Percentiles rank a stretch among this genome's conserved stretches.
Evolutionary conservation across 2,329 filamentous ascomycete species (phyloP).

Genomic region (Fusarium albosuccineum): DNA sequence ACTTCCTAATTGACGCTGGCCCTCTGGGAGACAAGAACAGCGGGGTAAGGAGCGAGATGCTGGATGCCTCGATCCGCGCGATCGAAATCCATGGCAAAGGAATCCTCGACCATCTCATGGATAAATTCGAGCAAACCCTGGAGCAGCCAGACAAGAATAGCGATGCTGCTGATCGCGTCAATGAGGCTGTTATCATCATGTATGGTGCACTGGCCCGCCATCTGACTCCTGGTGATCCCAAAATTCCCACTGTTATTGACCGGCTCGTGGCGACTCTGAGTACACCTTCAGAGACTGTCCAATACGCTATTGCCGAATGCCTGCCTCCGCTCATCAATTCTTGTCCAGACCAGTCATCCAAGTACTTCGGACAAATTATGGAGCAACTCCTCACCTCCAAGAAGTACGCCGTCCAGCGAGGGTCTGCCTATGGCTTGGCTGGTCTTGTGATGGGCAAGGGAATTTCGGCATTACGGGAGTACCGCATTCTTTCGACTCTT

Average conservation of each 20-base stretch:
- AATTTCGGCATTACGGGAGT: conserved; percentile 83
- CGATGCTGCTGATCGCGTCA: conserved; percentile 87
- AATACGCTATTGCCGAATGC: conserved; percentile 95
- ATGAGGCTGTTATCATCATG: conserved; percentile 97
- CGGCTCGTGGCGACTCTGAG: conserved; percentile 87
- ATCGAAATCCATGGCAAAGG: conserved; percentile 85
- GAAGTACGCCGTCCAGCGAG: conserved; percentile 91
- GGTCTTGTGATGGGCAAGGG: conserved; percentile 92
- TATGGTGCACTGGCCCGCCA: conserved; percentile 95
- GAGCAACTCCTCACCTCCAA: conserved; percentile 88
- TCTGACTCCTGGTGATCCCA: conserved; percentile 84
- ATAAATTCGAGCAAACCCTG: conserved; percentile 89
- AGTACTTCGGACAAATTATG: conserved; percentile 84
- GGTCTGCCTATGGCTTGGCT: conserved; percentile 93
- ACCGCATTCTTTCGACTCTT: conserved; percentile 85
- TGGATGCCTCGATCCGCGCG: conserved; percentile 85
- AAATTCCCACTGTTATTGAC: conserved; percentile 89
- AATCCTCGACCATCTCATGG: conserved; percentile 91
- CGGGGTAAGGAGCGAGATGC: conserved; percentile 87
- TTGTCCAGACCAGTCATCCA: conserved; percentile 80
- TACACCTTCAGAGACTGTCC: conserved; percentile 95
- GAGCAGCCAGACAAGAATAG: conserved; percentile 86
- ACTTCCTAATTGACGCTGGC: conserved; percentile 87
- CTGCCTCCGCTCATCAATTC: conserved; percentile 90
- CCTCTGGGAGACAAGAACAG: conserved; percentile 87